Percentiles rank a stretch among this genome's conserved stretches.
Conservation (phyloP, 2,329 filamentous ascomycete genomes). For the Colletotrichum horii region DNA sequence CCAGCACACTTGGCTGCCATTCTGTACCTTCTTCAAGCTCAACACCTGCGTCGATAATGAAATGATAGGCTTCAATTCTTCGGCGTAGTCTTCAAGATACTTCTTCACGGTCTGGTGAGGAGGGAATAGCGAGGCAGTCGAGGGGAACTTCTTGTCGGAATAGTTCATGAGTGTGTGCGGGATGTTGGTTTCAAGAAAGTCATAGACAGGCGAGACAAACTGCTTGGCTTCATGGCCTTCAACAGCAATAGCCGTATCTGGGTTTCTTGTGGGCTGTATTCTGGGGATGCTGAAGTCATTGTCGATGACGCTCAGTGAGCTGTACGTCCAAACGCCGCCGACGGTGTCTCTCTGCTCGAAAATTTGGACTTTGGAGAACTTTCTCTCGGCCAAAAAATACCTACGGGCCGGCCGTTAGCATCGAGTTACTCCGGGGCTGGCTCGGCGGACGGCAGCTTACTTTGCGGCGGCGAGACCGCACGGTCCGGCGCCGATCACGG, state of each 20-base stretch:
- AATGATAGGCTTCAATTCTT: slow-evolving; percentile 62
- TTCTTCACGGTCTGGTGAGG: slow-evolving; percentile 64
- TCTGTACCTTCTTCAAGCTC: slow-evolving; percentile 31
- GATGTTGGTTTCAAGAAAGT: slow-evolving; percentile 77
- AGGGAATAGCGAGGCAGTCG: slow-evolving; percentile 69
- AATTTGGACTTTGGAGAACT: slow-evolving; percentile 67
- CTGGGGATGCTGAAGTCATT: slow-evolving; percentile 27
- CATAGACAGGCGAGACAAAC: slow-evolving; percentile 73
- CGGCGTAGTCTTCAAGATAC: slow-evolving; percentile 70
- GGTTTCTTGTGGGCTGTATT: slow-evolving; percentile 31
- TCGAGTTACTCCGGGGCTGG: neutral
- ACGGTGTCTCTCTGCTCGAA: slow-evolving; percentile 71
- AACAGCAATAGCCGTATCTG: slow-evolving; percentile 48
- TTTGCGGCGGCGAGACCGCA: slow-evolving; percentile 67
- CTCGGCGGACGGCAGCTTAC: slow-evolving; percentile 24
- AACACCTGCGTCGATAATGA: slow-evolving; percentile 68
- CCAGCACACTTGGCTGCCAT: slow-evolving; percentile 48
- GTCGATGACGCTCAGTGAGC: slow-evolving; percentile 28
- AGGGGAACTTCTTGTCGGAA: slow-evolving; percentile 64
- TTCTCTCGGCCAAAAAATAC: slow-evolving; percentile 68
- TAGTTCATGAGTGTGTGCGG: slow-evolving; percentile 75
- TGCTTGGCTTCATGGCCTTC: slow-evolving; percentile 37
- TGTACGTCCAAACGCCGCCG: slow-evolving; percentile 79
- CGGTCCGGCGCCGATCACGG: slow-evolving; percentile 76
- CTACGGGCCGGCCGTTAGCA: slow-evolving; percentile 42